These are phyloP conservation scores for Botryotinia calthae DNA, from an alignment of 2,329 filamentous ascomycete genomes.

Conservation along the genomic window DNA sequence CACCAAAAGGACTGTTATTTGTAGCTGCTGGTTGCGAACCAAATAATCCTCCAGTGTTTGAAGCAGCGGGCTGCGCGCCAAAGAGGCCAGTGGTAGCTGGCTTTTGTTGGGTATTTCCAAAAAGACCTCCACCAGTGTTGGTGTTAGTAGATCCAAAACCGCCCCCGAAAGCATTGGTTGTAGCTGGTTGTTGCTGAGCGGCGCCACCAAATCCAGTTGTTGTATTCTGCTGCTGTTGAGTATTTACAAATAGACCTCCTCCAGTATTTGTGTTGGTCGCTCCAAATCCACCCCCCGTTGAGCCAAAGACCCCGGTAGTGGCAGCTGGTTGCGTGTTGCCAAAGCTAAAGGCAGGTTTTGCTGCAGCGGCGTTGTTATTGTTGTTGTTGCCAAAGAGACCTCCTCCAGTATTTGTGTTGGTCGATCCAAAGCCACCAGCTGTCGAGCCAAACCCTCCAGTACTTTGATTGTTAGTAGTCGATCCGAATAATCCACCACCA, in stretches of 20 bases:
- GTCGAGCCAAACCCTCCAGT: constrained; percentile 43
- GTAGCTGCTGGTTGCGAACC: constrained; percentile 28
- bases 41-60: constrained; percentile 41
- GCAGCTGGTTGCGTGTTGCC: constrained; percentile 27
- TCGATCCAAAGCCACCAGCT: constrained; percentile 33
- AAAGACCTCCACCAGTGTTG: constrained; percentile 39
- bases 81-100: constrained; percentile 46
- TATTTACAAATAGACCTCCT: constrained; percentile 42
- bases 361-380: constrained; percentile 37
- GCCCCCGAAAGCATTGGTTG: constrained; percentile 41
- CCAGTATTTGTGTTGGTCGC: constrained; percentile 21
- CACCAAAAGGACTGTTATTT: constrained; percentile 34
- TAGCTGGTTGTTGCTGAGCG: constrained; percentile 43
- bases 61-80: constrained; percentile 40
- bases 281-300: constrained; percentile 32
- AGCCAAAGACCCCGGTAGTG: constrained; percentile 33
- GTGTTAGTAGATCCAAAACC: constrained; percentile 31
- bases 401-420: constrained; percentile 35
- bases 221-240: constrained; percentile 35
- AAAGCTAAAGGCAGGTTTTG: constrained; percentile 41
- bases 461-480: constrained; percentile 30
- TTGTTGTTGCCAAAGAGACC: constrained; percentile 35
- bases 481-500: constrained; percentile 31
- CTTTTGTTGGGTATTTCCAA: constrained; percentile 41
- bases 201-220: constrained; percentile 39